Evolutionary conservation across 305 asterid genomes (phyloP), one percentile per base, ranked within the genome.

Genomic region (Fraxinus dipetala): DNA sequence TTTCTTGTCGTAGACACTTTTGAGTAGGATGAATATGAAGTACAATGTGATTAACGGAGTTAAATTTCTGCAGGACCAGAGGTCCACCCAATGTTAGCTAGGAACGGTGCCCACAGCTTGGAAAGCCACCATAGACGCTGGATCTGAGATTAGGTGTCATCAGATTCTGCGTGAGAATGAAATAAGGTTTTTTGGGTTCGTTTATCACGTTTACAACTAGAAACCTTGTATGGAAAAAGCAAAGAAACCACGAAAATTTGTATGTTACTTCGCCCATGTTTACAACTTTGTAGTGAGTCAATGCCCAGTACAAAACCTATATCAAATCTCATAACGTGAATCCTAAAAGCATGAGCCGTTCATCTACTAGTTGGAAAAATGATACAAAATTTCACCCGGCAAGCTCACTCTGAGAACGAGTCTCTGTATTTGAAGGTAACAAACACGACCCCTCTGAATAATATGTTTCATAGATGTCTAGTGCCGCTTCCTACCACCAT

Each of bases 41-140:
- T 51, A 51, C 24, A 9, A 54, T 31, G 22, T 22, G 31, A 30
- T 11, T 31, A 5, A 13, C 31, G 5, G 77, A 18, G 30, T 77
- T 73, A 51, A 61, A 43, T 51, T 51, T 65, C 81, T 81, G 86
- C 90, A 94, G 98, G 91, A 91, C 92, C 0, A 89, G 85, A 87
- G 96, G 92, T 4, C 97, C 96, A 24, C 75, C 85, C 20, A 93
- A 91, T 69, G 87, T 80, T 9, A 90, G 89, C 14, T 92, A 97
- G 98, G 98, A 45, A 26, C 89, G 93, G 85, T 94, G 93, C 93
- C 38, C 93, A 90, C 30, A 87, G 91, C 79, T 90, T 95, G 11
- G 84, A 88, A 77, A 88, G 32, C 36, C 38, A 84, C 84, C 91
- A 93, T 76, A 92, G 89, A 76, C 86, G 91, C 0, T 94, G 98